phyloP scores from a whole-genome alignment of 345 rosid species.

The Dimocarpus longan region DNA sequence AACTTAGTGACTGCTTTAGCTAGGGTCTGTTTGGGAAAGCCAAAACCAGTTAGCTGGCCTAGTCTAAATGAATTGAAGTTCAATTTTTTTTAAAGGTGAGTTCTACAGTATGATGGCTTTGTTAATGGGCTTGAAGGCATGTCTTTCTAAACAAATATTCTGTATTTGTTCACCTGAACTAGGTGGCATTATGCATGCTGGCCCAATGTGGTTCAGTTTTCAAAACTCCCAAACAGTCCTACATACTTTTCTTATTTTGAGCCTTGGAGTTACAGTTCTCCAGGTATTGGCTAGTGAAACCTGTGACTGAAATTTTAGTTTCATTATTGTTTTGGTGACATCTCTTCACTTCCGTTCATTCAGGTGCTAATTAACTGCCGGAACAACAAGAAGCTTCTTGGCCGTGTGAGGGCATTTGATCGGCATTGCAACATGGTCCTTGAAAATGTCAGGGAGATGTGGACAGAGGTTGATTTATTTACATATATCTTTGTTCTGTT shows the following conservation, averaged over 20 bases:
- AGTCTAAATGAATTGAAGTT: neutral
- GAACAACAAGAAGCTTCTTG: slow-evolving; percentile 83
- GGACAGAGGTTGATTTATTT: slow-evolving; percentile 78
- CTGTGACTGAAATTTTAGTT: neutral
- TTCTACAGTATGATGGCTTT: neutral
- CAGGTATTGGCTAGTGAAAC: slow-evolving; percentile 23
- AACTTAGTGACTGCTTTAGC: neutral
- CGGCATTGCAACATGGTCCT: slow-evolving; percentile 99
- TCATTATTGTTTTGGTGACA: neutral
- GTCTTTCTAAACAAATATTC: slow-evolving; percentile 6
- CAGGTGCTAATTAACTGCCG: slow-evolving; percentile 94
- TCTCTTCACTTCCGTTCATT: neutral
- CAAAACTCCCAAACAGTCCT: slow-evolving; percentile 2
- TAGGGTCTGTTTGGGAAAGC: slow-evolving; percentile 5
- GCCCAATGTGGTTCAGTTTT: neutral
- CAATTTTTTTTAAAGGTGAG: slow-evolving; percentile 9
- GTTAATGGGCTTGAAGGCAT: slow-evolving; percentile 4
- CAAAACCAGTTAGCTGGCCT: slow-evolving; percentile 7
- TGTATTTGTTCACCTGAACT: slow-evolving; percentile 13
- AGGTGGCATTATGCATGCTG: neutral
- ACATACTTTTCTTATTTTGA: neutral
- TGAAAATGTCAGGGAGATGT: slow-evolving; percentile 97
- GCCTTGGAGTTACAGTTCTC: slow-evolving; percentile 13
- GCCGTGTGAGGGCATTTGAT: slow-evolving; percentile 92
- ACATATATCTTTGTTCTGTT: neutral